These are phyloP conservation scores for Aspergillus funiculosus DNA, from an alignment of 495 filamentous ascomycete species.

Conservation along the genomic window DNA sequence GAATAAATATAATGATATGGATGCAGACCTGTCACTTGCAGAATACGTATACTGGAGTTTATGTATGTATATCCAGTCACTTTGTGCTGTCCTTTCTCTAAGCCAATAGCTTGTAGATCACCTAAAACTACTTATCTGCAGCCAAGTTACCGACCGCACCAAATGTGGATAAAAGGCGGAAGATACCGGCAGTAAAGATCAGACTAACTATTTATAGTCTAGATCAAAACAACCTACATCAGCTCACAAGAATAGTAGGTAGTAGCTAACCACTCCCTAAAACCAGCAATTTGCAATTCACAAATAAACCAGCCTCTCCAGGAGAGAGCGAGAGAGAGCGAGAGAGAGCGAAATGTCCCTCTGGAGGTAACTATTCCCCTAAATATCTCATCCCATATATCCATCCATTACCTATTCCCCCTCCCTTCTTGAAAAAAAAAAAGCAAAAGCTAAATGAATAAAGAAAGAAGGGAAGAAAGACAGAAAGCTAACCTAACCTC, in stretches of 20 bases:
- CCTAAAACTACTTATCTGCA: too few species aligned
- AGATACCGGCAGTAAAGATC: not conserved
- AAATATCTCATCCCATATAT: not conserved
- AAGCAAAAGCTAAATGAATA: too few species aligned
- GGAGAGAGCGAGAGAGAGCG: not conserved
- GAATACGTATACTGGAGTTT: not conserved
- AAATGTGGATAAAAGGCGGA: constrained; percentile 11
- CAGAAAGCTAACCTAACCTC: too few species aligned
- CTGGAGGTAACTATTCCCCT: constrained; percentile 9
- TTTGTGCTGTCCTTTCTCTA: not conserved
- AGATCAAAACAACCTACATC: too few species aligned
- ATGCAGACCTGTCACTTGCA: too few species aligned
- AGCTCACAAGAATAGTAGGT: too few species aligned
- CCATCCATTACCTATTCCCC: not conserved
- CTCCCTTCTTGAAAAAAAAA: not conserved
- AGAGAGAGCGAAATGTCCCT: constrained; percentile 3
- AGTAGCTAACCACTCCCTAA: too few species aligned
- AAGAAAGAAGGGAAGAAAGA: too few species aligned
- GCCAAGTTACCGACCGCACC: too few species aligned
- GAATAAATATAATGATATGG: constrained; percentile 4
- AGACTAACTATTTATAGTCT: not conserved
- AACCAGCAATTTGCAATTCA: too few species aligned
- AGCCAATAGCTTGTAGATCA: too few species aligned
- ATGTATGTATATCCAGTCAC: not conserved
- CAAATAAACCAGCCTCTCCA: too few species aligned